These are phyloP conservation scores for Cystobasidium onofrii DNA, from an alignment of 768 basidiomycete species.

Conservation along the genomic window DNA sequence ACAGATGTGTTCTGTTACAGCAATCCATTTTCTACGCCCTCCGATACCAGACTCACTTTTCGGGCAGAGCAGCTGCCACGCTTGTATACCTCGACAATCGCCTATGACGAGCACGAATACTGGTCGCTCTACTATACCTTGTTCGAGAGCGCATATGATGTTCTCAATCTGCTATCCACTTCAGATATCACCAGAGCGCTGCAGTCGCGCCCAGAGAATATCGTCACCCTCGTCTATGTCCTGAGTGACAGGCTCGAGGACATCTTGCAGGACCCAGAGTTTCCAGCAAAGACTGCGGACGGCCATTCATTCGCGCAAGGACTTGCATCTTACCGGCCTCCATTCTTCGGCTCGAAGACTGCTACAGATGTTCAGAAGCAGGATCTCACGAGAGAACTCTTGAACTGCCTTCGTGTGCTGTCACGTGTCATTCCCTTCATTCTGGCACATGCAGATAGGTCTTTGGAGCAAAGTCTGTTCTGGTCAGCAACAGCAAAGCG, in stretches of 20 bases:
- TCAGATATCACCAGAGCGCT: constrained; percentile 61
- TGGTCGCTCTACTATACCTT: constrained; percentile 24
- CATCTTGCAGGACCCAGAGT: constrained; percentile 65
- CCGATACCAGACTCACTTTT: constrained; percentile 12
- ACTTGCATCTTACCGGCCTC: constrained; percentile 47
- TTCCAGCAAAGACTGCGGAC: constrained; percentile 53
- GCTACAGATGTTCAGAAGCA: constrained; percentile 1
- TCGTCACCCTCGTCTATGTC: constrained; percentile 69
- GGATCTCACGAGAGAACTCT: constrained; percentile 65
- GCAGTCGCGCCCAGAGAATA: constrained; percentile 71
- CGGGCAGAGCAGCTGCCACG: constrained; percentile 7
- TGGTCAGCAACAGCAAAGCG: constrained; percentile 55
- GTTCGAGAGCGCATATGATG: constrained; percentile 20
- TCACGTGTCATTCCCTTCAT: constrained; percentile 83
- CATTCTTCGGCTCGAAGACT: background rate
- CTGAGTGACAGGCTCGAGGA: constrained; percentile 63
- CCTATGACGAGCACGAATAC: constrained; percentile 22
- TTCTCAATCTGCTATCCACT: constrained; percentile 25
- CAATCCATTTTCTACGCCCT: constrained; percentile 26
- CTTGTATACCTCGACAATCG: constrained; percentile 8
- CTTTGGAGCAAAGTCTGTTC: constrained; percentile 67
- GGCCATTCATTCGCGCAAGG: constrained; percentile 55
- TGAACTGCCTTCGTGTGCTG: constrained; percentile 86
- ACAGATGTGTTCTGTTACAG: background rate
- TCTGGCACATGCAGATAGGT: constrained; percentile 49